These are phyloP conservation scores for Colletotrichum limetticola DNA, from an alignment of 2,329 filamentous ascomycete genomes.

Conservation along the genomic window DNA sequence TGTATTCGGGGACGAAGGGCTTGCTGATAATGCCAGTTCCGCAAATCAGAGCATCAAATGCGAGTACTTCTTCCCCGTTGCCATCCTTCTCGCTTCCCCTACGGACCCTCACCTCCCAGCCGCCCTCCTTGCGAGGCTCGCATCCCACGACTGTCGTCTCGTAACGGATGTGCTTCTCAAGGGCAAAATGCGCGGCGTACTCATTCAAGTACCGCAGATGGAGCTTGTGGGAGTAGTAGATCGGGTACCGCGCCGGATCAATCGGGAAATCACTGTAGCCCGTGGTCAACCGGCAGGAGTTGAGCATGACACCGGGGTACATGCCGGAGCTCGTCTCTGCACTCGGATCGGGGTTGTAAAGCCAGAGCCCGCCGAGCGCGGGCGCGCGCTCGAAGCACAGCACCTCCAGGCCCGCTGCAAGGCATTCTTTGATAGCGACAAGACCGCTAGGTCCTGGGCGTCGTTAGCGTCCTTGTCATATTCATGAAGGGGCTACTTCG, in stretches of 20 bases:
- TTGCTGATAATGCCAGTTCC: slow-evolving; percentile 45
- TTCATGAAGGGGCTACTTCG: neutral
- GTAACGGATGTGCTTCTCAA: slow-evolving; percentile 47
- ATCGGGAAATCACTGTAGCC: slow-evolving; percentile 52
- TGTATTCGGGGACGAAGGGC: slow-evolving; percentile 46
- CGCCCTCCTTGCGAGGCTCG: slow-evolving; percentile 38
- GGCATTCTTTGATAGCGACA: slow-evolving; percentile 49
- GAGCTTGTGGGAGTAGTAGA: slow-evolving; percentile 48
- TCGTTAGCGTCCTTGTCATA: neutral
- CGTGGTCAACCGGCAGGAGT: slow-evolving; percentile 50
- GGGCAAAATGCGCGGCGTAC: slow-evolving; percentile 48
- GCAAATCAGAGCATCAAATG: slow-evolving; percentile 49
- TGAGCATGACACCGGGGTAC: slow-evolving; percentile 48
- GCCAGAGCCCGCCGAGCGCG: slow-evolving; percentile 51
- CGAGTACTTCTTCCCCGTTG: slow-evolving; percentile 35
- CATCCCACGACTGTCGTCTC: slow-evolving; percentile 45
- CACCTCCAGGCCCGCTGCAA: slow-evolving; percentile 47
- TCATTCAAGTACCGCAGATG: slow-evolving; percentile 48
- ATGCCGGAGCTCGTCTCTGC: slow-evolving; percentile 45
- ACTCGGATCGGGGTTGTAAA: slow-evolving; percentile 44
- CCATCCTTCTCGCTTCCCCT: slow-evolving; percentile 22
- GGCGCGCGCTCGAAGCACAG: slow-evolving; percentile 48
- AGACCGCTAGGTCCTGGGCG: slow-evolving; percentile 47
- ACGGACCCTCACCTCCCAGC: slow-evolving; percentile 44
- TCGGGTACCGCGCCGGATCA: slow-evolving; percentile 48